Percentiles rank a stretch among this genome's conserved stretches.
phyloP scores from a whole-genome alignment of 2,329 filamentous ascomycete species.

The Talaromyces verruculosus region DNA sequence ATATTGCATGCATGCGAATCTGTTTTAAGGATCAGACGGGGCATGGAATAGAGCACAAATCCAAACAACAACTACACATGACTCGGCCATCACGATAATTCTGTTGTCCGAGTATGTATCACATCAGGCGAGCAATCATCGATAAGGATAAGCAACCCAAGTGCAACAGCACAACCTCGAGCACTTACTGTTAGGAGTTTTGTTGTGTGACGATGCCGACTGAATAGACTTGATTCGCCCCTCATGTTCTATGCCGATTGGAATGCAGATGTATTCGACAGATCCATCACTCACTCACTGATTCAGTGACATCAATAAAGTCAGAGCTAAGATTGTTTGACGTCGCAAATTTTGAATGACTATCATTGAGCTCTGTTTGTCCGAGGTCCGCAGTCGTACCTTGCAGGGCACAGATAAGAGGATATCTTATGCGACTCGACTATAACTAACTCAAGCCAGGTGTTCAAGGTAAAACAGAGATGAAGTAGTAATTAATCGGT shows the following conservation, averaged over 20 bases:
- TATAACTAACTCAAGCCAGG: neutral
- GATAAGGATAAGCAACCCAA: neutral
- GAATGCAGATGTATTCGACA: neutral
- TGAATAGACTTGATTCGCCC: neutral
- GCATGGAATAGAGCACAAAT: neutral
- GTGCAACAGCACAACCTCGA: neutral
- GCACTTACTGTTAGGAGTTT: neutral
- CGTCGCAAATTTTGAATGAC: neutral
- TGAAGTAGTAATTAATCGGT: constrained; percentile 10
- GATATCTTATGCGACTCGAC: neutral
- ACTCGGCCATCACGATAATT: neutral
- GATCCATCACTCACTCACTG: neutral
- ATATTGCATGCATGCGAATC: neutral
- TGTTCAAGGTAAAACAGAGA: constrained; percentile 45
- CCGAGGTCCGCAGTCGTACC: neutral
- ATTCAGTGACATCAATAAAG: neutral
- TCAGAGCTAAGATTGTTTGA: neutral
- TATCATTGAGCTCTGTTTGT: neutral
- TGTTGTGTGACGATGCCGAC: neutral
- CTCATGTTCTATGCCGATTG: neutral
- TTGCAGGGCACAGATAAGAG: constrained; percentile 2
- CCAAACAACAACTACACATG: neutral
- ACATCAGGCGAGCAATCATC: neutral
- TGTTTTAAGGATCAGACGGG: neutral
- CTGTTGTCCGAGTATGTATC: neutral